Evolutionary conservation across 1,284 basidiomycete species (phyloP).

Genomic region (Ceratobasidium papillatum): DNA sequence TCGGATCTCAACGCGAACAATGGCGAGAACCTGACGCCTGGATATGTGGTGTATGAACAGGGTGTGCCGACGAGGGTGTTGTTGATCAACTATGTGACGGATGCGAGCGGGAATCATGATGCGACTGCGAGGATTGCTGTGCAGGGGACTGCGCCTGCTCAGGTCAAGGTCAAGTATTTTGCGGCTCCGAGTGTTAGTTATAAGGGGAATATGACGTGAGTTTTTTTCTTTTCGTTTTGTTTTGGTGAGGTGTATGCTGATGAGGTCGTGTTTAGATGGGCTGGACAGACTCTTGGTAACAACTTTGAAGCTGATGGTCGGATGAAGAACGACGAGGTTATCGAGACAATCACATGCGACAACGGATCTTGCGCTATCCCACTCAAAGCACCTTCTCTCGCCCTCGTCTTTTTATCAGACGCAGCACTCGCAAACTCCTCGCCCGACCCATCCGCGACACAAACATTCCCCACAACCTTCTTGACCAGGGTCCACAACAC

Average conservation of each 20-base stretch:
- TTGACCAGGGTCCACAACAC: constrained; percentile 59
- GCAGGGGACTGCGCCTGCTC: constrained; percentile 53
- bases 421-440: constrained; percentile 55
- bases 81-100: constrained; percentile 73
- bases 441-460: constrained; percentile 45
- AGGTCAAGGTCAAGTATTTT: constrained; percentile 66
- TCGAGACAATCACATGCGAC: constrained; percentile 65
- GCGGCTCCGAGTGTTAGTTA: constrained; percentile 63
- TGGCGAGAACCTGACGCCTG: constrained; percentile 65
- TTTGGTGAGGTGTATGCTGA: constrained; percentile 18
- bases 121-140: constrained; percentile 60
- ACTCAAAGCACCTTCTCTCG: constrained; percentile 74
- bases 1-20: constrained; percentile 48
- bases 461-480: constrained; percentile 55
- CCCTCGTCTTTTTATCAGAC: constrained; percentile 72
- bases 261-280: constrained; percentile 50
- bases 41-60: constrained; percentile 75
- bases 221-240: not conserved
- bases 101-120: constrained; percentile 61
- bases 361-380: constrained; percentile 62
- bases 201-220: constrained; percentile 74
- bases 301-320: constrained; percentile 72
- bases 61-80: constrained; percentile 64
- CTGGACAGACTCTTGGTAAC: constrained; percentile 67
- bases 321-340: constrained; percentile 60